phyloP scores from a whole-genome alignment of 2,329 filamentous ascomycete species.

The Aspergillus sp. region DNA sequence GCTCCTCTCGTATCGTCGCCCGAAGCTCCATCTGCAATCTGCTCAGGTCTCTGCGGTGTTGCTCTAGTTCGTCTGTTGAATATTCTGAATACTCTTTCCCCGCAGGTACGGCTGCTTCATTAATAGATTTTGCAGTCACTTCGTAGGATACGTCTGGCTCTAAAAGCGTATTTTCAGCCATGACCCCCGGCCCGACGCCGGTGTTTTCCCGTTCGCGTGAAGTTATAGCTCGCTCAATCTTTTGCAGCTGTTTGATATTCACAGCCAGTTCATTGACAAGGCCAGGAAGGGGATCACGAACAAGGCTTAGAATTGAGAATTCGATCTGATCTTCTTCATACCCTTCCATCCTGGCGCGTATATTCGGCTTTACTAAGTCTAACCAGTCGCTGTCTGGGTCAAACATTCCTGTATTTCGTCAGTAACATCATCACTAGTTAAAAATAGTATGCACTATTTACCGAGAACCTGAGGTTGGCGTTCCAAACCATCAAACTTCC shows the following conservation, averaged over 20 bases:
- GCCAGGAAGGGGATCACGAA: slow-evolving; percentile 61
- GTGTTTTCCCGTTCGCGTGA: slow-evolving; percentile 1
- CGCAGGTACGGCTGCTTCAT: slow-evolving; percentile 28
- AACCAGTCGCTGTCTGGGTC: slow-evolving; percentile 62
- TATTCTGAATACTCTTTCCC: slow-evolving; percentile 24
- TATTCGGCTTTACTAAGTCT: slow-evolving; percentile 60
- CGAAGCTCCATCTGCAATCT: slow-evolving; percentile 34
- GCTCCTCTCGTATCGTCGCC: slow-evolving; percentile 40
- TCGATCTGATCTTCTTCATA: slow-evolving; percentile 65
- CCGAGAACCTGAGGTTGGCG: slow-evolving; percentile 67
- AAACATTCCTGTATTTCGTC: slow-evolving; percentile 38
- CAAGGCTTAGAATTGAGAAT: slow-evolving; percentile 78
- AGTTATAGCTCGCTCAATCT: slow-evolving; percentile 33
- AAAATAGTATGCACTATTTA: slow-evolving; percentile 11
- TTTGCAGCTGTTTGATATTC: slow-evolving; percentile 48
- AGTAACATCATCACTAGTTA: background rate
- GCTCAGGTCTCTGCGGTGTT: slow-evolving; percentile 28
- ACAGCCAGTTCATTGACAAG: slow-evolving; percentile 45
- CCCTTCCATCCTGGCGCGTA: slow-evolving; percentile 66
- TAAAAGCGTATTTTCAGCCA: slow-evolving; percentile 25
- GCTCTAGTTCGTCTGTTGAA: slow-evolving; percentile 31
- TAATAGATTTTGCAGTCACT: slow-evolving; percentile 35
- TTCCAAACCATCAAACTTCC: slow-evolving; percentile 87
- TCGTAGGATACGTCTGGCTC: slow-evolving; percentile 39
- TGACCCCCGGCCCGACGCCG: background rate